Evolutionary conservation across 345 rosid species (phyloP), one percentile per base, ranked within the genome.

Genomic region (Trapa incisa): DNA sequence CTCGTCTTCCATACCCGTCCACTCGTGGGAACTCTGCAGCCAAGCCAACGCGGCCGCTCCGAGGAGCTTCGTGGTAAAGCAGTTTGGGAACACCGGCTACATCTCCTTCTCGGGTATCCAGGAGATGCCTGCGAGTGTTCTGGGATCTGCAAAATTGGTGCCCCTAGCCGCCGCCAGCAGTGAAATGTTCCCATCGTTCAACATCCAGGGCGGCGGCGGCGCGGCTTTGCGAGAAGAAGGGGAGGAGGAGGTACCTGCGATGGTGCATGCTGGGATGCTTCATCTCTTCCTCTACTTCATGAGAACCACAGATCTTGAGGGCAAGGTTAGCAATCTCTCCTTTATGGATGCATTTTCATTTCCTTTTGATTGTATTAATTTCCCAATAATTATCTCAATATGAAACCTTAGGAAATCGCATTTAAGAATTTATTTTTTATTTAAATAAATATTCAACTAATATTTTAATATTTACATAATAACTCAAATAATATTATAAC

Each of bases 11-110:
- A 15, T 90, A 65, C 71, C 78, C 7, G 42, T 74, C 7, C 80
- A 83, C n/a, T 74, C 97, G 16, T 93, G 99, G 99, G 71, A 73
- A 47, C 50, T 79, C 5, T 87, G 97, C 86, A 65, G 67, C 67
- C 42, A 42, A 0, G 82, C 83, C 64, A 79, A 72, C 65, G 57
- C 77, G 0, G 58, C n/a, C 0, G 47, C 53, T 9, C 36, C 74
- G 0, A 36, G 69, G 14, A 47, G 64, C 68, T 84, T 84, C 43
- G 52, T 73, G 50, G 66, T 57, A 7, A 69, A 79, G 1, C 81
- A 63, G 45, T 52, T 71, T 10, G 85, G 89, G 2, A 45, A 53
- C 37, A 73, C 80, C 33, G 84, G 82, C 0, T 87, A 85, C 32
- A 70, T 90, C 4, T 88, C 84, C 0, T 75, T 93, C 65, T 81